These are phyloP conservation scores for Alternaria consortialis DNA, from an alignment of 2,329 filamentous ascomycete genomes.

Conservation along the genomic window DNA sequence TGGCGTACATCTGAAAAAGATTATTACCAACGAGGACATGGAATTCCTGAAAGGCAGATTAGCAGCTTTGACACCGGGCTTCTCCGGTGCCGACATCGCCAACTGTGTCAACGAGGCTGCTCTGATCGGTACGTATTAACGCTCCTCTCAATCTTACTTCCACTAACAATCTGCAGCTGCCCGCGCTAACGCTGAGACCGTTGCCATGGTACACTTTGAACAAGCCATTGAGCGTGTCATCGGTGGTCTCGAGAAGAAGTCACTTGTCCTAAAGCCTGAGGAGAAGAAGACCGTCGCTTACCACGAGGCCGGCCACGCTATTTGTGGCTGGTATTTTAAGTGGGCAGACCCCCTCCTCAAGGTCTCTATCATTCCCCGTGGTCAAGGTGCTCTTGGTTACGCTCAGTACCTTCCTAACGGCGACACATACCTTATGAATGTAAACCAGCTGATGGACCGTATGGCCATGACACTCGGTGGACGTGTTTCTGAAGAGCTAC, in stretches of 20 bases:
- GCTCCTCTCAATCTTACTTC: neutral
- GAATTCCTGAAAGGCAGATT: conserved; percentile 89
- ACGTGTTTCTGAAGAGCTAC: conserved; percentile 92
- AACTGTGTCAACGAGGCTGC: conserved; percentile 99
- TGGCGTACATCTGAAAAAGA: conserved; percentile 90
- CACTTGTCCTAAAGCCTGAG: conserved; percentile 86
- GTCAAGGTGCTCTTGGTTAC: conserved; percentile 91
- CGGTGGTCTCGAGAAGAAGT: conserved; percentile 96
- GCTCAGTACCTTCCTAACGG: conserved; percentile 93
- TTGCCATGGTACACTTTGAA: conserved; percentile 92
- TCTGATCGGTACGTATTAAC: conserved; percentile 78
- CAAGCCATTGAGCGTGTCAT: conserved; percentile 97
- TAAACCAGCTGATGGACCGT: conserved; percentile 95
- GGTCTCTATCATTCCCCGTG: conserved; percentile 97
- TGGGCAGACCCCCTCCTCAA: conserved; percentile 97
- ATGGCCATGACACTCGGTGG: conserved; percentile 99
- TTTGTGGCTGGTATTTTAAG: conserved; percentile 97
- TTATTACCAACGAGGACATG: conserved; percentile 89
- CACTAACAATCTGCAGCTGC: conserved; percentile 72
- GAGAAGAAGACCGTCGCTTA: conserved; percentile 98
- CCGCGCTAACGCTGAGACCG: conserved; percentile 78
- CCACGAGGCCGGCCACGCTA: conserved; percentile 97
- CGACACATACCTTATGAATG: conserved; percentile 95
- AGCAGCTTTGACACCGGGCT: conserved; percentile 91
- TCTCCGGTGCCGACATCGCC: conserved; percentile 96